Evolutionary conservation across 306 rosid genomes (phyloP).

Genomic region (Senna tora): DNA sequence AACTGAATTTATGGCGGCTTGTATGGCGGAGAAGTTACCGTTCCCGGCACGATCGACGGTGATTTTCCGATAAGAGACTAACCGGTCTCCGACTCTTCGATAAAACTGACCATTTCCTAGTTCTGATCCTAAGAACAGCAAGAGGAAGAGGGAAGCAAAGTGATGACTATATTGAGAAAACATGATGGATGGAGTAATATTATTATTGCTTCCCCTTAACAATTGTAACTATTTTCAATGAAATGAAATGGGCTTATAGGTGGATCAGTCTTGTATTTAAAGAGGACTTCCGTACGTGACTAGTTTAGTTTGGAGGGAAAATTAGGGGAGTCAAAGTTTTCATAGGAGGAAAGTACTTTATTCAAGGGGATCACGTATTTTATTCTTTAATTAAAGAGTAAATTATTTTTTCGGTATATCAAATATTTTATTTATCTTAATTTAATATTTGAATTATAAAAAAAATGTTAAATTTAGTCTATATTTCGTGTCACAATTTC

Average conservation of each 20-base stretch:
- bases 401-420: too few relatives aligned
- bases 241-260: neutral
- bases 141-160: slow-evolving; percentile 32
- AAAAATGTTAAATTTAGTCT: too few relatives aligned
- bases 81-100: slow-evolving; percentile 13
- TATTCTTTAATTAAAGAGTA: neutral
- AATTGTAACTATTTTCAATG: neutral
- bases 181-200: too few relatives aligned
- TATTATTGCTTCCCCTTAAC: too few relatives aligned
- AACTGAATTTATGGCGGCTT: slow-evolving; percentile 71
- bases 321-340: slow-evolving; percentile 18
- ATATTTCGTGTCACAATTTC: too few relatives aligned
- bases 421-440: too few relatives aligned
- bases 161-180: slow-evolving; percentile 5
- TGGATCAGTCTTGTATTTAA: slow-evolving; percentile 2
- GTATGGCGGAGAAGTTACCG: slow-evolving; percentile 63
- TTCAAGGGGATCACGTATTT: neutral
- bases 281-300: neutral
- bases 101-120: slow-evolving; percentile 40
- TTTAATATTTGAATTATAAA: too few relatives aligned
- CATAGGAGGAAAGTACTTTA: neutral
- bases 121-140: slow-evolving; percentile 32
- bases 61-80: slow-evolving; percentile 39
- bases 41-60: slow-evolving; percentile 53
- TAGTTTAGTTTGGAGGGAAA: slow-evolving; percentile 10